Base-by-base conservation (phyloP, 1,139 yeast genomes). In the Hemisphaericaspora lyxosophila region DNA sequence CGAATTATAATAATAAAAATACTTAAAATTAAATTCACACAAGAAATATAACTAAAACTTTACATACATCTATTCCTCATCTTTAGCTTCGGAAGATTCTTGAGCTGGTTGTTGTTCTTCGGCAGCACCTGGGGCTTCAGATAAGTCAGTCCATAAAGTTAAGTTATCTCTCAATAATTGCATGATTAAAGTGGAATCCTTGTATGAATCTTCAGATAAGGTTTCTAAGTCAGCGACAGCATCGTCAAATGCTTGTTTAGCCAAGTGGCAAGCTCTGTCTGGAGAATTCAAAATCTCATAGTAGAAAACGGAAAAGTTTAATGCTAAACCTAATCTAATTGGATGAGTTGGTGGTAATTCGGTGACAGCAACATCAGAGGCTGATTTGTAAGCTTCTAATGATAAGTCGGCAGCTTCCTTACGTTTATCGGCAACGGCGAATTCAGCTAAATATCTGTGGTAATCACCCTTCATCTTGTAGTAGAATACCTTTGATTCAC, bases 381-480 rank as follows among this genome's bases (percentile, higher is more conserved):
- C 98, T 49, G 94, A 68, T 70, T 87, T 86, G 78, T 92, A 92
- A 50, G 97, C 94, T 65, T 88, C 95, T 62, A 89, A 80, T 33
- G 97, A 90, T 53, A 85, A 78, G 58, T 86, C 92, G 40, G 97
- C 95, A 48, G 96, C 95, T 50, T 78, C 89, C 65, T 88, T 87
- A 64, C 97, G 86, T 73, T 86, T 85, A 55, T 88, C 96, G 51
- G 88, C 81, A 53, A 81, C 76, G 48, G 97, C 94, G 60, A 92
- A 92, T 73, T 92, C 98, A 48, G 97, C 97, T 71, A 92, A 80
- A 70, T 92, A 92, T 74, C 98, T 95, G 78, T 90, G 96, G 78
- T 92, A 92, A 69, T 92, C 98, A 74, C 97, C 98, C 78, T 92
- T 90, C 97, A 92, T 92, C 82, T 92, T 92, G 75, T 87, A 89